Conservation (phyloP, 2,329 filamentous ascomycete genomes). For the Scedosporium apiospermum region DNA sequence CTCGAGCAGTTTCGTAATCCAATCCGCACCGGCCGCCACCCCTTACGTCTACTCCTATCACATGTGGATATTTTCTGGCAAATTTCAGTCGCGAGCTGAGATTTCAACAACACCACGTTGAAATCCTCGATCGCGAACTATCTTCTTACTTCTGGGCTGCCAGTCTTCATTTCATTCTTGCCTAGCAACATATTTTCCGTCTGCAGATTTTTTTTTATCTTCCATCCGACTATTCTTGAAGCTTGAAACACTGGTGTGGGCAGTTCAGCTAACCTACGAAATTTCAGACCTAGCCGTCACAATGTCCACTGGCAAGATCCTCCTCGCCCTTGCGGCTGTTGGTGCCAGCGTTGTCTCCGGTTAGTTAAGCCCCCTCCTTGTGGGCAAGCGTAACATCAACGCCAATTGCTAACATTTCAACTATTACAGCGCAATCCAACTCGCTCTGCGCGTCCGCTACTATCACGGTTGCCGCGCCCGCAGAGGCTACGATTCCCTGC, state of each 20-base stretch:
- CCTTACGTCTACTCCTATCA: too few relatives aligned
- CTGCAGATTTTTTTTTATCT: not conserved
- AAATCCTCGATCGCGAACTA: too few relatives aligned
- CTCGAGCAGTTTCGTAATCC: not conserved
- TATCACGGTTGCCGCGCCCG: conserved; percentile 49
- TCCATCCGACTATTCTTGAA: not conserved
- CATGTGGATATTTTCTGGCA: too few relatives aligned
- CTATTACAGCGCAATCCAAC: conserved; percentile 1
- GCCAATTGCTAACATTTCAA: not conserved
- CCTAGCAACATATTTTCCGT: not conserved
- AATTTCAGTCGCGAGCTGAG: too few relatives aligned
- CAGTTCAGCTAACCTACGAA: too few relatives aligned
- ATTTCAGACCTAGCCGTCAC: conserved; percentile 17
- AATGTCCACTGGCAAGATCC: conserved; percentile 36
- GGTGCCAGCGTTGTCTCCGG: conserved; percentile 30
- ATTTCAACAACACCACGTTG: too few relatives aligned
- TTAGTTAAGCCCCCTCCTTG: conserved; percentile 18
- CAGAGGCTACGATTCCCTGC: conserved; percentile 56
- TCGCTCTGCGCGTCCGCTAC: conserved; percentile 20
- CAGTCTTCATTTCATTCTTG: too few relatives aligned
- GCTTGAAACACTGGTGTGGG: too few relatives aligned
- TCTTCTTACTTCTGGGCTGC: too few relatives aligned
- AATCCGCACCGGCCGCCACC: not conserved
- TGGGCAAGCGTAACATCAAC: not conserved
- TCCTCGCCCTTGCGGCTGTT: conserved; percentile 35